A percentile compares a stretch with the other conserved stretches of the same genome.
Conservation (phyloP, 371 early-diverging fungal genomes). For the Mortierella polycephala region DNA sequence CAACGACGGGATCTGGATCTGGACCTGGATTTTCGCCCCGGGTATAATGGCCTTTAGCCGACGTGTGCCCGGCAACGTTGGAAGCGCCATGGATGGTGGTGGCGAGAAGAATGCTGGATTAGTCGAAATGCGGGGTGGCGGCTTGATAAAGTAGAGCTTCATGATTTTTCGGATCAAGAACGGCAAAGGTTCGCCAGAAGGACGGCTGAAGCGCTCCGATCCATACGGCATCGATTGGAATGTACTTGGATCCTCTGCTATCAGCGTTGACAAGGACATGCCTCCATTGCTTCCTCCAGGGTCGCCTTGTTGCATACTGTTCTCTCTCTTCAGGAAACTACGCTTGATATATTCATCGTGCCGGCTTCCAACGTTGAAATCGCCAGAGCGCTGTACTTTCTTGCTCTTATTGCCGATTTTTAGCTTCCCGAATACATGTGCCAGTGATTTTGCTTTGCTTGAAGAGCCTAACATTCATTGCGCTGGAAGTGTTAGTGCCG, state of each 20-base stretch:
- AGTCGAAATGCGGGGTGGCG: slow-evolving; percentile 20
- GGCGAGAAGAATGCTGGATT: slow-evolving; percentile 15
- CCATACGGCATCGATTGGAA: slow-evolving; percentile 2
- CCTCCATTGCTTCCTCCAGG: not conserved
- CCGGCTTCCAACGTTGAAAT: slow-evolving; percentile 32
- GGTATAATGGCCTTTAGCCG: slow-evolving; percentile 42
- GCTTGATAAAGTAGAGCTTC: slow-evolving; percentile 41
- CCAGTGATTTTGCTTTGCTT: slow-evolving; percentile 29
- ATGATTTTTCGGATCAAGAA: slow-evolving; percentile 38
- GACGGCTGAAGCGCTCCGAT: no score
- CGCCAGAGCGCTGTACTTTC: slow-evolving; percentile 25
- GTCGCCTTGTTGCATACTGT: not conserved
- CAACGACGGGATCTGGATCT: slow-evolving; percentile 39
- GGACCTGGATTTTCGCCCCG: slow-evolving; percentile 43
- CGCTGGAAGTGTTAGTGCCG: not conserved
- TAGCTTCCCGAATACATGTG: slow-evolving; percentile 31
- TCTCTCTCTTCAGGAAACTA: slow-evolving; percentile 30
- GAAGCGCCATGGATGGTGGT: slow-evolving; percentile 28
- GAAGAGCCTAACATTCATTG: slow-evolving; percentile 8
- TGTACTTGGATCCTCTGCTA: slow-evolving; percentile 7
- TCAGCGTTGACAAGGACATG: not conserved
- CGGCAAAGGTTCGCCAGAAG: slow-evolving; percentile 19
- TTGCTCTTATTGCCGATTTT: slow-evolving; percentile 36
- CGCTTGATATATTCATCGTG: slow-evolving; percentile 34
- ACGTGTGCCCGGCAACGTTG: slow-evolving; percentile 26